A percentile compares a stretch with the other conserved stretches of the same genome.
These are phyloP conservation scores for Kodamaea arcana DNA, from an alignment of 1,139 yeast species.

Conservation along the genomic window DNA sequence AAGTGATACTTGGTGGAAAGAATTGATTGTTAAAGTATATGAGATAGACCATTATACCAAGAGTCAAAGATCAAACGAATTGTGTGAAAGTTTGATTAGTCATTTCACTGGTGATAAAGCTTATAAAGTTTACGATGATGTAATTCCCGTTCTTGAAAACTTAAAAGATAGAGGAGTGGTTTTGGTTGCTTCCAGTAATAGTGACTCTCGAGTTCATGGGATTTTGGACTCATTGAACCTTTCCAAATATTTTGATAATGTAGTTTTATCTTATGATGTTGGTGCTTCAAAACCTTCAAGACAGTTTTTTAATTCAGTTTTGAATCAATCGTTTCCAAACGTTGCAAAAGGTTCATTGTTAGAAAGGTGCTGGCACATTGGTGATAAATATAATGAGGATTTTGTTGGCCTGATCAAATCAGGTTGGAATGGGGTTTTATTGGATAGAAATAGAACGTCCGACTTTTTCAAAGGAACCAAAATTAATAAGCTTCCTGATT, in stretches of 20 bases:
- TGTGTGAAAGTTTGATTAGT: conserved; percentile 38
- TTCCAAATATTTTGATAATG: conserved; percentile 32
- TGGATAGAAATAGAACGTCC: conserved; percentile 39
- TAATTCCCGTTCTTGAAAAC: conserved; percentile 40
- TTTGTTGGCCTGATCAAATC: conserved; percentile 47
- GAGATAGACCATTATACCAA: conserved; percentile 21
- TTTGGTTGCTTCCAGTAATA: conserved; percentile 53
- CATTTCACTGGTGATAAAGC: conserved; percentile 50
- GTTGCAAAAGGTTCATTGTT: conserved; percentile 6
- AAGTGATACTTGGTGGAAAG: conserved; percentile 57
- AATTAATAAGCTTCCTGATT: conserved; percentile 4
- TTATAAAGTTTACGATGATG: conserved; percentile 52
- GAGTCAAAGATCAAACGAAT: conserved; percentile 16
- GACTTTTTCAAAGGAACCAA: conserved; percentile 16
- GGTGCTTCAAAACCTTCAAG: conserved; percentile 51
- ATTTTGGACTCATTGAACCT: conserved; percentile 46
- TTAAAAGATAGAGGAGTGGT: conserved; percentile 29
- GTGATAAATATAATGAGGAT: conserved; percentile 57
- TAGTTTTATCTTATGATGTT: conserved; percentile 53
- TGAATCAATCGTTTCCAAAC: conserved; percentile 10
- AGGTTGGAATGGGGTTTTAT: conserved; percentile 59
- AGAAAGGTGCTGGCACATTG: conserved; percentile 56
- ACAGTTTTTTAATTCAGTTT: conserved; percentile 42
- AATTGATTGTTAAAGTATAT: conserved; percentile 43
- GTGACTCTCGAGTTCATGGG: conserved; percentile 49